Percentiles rank a stretch among this genome's conserved stretches.
These are phyloP conservation scores for Zymoseptoria pseudotritici DNA, from an alignment of 2,329 filamentous ascomycete genomes.

Conservation along the genomic window DNA sequence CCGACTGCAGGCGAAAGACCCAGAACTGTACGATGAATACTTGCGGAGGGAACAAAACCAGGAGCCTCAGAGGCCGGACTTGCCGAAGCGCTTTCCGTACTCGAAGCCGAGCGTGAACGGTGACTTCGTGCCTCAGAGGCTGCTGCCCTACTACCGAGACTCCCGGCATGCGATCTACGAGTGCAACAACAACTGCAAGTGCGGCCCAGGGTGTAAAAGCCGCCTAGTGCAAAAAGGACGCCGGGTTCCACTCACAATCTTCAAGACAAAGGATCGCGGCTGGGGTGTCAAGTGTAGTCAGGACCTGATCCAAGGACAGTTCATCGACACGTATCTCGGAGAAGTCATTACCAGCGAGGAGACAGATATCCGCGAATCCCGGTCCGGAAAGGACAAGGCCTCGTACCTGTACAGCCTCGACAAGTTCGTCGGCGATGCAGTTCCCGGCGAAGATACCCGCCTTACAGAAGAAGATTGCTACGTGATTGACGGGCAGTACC, in stretches of 20 bases:
- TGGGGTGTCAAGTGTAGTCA: too few relatives aligned
- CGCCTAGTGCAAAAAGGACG: conserved; percentile 69
- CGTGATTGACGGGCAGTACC: conserved; percentile 59
- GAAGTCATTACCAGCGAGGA: conserved; percentile 47
- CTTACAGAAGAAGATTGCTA: conserved; percentile 32
- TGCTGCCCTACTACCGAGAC: conserved; percentile 36
- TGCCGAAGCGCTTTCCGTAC: conserved; percentile 57
- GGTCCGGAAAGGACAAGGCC: too few relatives aligned
- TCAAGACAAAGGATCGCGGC: conserved; percentile 64
- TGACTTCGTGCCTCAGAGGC: conserved; percentile 19
- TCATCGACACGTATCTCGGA: conserved; percentile 72
- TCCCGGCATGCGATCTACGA: conserved; percentile 60
- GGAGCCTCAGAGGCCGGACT: too few relatives aligned
- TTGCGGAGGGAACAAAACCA: too few relatives aligned
- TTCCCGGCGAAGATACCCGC: conserved; percentile 44
- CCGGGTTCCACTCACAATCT: conserved; percentile 65
- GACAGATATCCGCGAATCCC: too few relatives aligned
- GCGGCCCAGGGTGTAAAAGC: conserved; percentile 59
- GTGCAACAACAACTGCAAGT: conserved; percentile 66
- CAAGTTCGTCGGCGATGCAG: conserved; percentile 51
- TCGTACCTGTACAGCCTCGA: conserved; percentile 76
- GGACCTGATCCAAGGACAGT: too few relatives aligned
- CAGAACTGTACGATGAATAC: too few relatives aligned
- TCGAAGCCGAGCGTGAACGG: conserved; percentile 23
- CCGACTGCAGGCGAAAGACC: too few relatives aligned